Conservation (phyloP, 2,329 filamentous ascomycete species). For the Apiospora phragmitis region DNA sequence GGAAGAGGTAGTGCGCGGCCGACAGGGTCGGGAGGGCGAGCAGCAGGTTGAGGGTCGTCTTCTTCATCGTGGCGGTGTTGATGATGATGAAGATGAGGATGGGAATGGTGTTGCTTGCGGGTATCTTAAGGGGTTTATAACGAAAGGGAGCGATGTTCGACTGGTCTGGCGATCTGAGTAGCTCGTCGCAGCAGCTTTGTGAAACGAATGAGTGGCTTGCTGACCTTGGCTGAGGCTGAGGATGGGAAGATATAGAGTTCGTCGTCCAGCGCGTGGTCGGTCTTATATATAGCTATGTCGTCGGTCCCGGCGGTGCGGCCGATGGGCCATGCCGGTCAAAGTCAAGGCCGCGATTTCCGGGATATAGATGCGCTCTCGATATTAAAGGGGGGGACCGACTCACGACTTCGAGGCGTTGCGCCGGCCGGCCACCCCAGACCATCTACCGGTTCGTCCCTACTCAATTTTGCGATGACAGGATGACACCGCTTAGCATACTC, state of each 20-base stretch:
- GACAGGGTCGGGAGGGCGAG: background rate
- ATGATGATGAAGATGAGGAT: background rate
- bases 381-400: background rate
- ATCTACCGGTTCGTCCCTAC: background rate
- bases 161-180: background rate
- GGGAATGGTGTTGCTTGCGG: background rate
- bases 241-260: background rate
- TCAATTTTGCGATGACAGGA: background rate
- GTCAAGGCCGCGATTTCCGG: background rate
- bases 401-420: background rate
- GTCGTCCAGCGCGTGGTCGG: background rate
- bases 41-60: background rate
- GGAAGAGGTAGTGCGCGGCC: slow-evolving; percentile 7
- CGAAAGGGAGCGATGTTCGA: background rate
- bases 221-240: background rate
- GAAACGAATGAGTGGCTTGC: background rate
- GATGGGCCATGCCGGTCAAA: background rate
- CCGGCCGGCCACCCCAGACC: background rate
- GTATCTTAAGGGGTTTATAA: background rate
- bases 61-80: background rate
- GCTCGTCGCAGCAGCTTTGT: background rate
- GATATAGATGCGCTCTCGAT: background rate
- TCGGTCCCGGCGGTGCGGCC: background rate
- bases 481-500: background rate
- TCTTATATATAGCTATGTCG: background rate